Base-by-base conservation (phyloP, 345 rosid genomes). In the Eucalyptus fibrosa region DNA sequence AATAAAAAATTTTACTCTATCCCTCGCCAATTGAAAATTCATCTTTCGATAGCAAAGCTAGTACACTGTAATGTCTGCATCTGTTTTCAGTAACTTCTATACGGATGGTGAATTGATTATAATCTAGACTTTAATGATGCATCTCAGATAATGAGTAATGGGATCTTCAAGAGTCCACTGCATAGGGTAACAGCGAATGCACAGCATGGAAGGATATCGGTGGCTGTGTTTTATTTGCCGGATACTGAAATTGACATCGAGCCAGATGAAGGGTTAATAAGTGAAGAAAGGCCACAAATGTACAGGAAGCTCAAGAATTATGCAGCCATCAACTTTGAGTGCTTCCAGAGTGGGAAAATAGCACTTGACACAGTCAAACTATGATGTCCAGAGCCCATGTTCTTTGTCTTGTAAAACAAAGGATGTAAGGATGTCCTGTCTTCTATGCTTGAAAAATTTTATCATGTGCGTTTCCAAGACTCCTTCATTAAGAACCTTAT, bases 91-190 rank as follows among this genome's bases (percentile, higher is more conserved):
- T 60, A 60, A 60, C 67, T 60, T 60, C 4, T 53, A 53, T 28
- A 26, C 49, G 2, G 45, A 87, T 28, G 50, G 47, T 32, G 30
- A 40, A 13, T 16, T 30, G 88, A 55, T 30, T 59, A 40, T 34
- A 60, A 87, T n/a, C 50, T 18, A 30, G 32, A 37, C 81, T 60
- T 67, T n/a, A 67, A 30, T 4, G 34, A 18, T 34, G 44, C 37
- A 30, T 45, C 69, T 85, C 89, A 92, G 93, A 91, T 93, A 62
- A 90, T 89, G 91, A 92, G 94, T 91, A 93, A 93, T 62, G 92
- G 90, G 44, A 91, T 92, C 85, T 93, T 90, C 92, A 92, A 90
- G 89, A 91, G 93, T 89, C 17, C 90, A 32, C 3, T 90, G 88
- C 90, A 91, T 86, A 87, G 93, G 88, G 94, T 90, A 77, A 90